Evolutionary conservation across 2,329 filamentous ascomycete genomes (phyloP), one percentile per base, ranked within the genome.

Genomic region (Akanthomyces muscarius): DNA sequence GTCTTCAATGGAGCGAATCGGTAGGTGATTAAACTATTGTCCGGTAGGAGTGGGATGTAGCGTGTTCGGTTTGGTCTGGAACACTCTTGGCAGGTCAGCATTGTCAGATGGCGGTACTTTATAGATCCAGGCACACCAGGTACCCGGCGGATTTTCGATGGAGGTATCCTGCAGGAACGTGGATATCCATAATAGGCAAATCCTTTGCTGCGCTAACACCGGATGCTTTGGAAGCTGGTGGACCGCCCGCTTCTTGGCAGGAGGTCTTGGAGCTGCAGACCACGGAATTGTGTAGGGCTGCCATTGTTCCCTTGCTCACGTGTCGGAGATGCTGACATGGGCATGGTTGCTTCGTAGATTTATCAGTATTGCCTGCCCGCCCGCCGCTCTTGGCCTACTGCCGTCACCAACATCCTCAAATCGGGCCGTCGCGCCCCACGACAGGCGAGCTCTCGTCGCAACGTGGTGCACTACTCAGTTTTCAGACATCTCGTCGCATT

Each of bases 1-100:
- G n/a, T 18, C 25, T 10, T 18, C 8, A 33, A 33, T 18, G 11
- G n/a, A 13, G 10, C 4, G 11, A 13, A 52, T 5, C 50, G 2
- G 51, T n/a, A 23, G n/a, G 14, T 13, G 11, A 16, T 18, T 33
- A 41, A n/a, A 53, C 51, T 53, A 53, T 53, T 41, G 11, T 23
- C 51, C 11, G 38, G 25, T 8, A 36, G 44, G 25, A 56, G 21
- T 30, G 23, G 44, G 28, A 18, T 6, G 30, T 25, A 28, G 44
- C 55, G 44, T 48, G 44, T 47, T 36, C 30, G 4, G 13, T 30
- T 7, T n/a, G 44, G 55, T 58, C 44, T 48, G 23, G 55, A 58
- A 48, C 44, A 21, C 28, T 48, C 44, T 48, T 50, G 55, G 44
- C 55, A 36, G 41, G 42, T 57, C 11, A 57, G 54, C 54, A 25